These are phyloP conservation scores for Fusarium avenaceum DNA, from an alignment of 2,329 filamentous ascomycete genomes.

Conservation along the genomic window DNA sequence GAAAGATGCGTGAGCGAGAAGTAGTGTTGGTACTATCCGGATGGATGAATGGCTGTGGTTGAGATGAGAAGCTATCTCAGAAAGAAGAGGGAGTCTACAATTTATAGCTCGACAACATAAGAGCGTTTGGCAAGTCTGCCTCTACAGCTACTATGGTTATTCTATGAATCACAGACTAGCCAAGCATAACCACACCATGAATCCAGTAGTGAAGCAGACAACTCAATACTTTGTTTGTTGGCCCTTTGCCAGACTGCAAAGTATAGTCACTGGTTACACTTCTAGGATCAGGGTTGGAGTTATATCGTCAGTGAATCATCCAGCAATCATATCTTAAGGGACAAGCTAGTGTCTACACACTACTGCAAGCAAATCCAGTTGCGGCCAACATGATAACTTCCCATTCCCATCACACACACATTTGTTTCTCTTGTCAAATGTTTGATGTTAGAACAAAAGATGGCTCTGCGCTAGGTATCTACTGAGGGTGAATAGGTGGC, in stretches of 20 bases:
- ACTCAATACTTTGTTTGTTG: constrained; percentile 13
- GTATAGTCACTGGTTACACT: constrained; percentile 9
- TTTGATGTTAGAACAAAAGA: background rate
- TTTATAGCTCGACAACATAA: constrained; percentile 5
- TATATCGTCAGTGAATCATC: constrained; percentile 8
- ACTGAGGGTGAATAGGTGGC: background rate
- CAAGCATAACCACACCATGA: background rate
- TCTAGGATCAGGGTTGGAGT: constrained; percentile 10
- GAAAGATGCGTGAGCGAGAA: background rate
- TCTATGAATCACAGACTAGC: background rate
- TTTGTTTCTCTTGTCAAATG: background rate
- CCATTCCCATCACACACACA: background rate
- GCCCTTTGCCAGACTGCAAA: constrained; percentile 1
- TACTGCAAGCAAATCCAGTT: constrained; percentile 2
- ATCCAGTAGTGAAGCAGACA: constrained; percentile 1
- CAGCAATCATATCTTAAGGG: constrained; percentile 2
- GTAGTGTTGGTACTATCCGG: background rate
- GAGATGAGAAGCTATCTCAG: background rate
- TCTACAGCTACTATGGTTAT: background rate
- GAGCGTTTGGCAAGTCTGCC: background rate
- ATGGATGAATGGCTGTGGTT: background rate
- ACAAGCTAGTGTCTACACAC: background rate
- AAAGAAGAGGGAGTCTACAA: background rate
- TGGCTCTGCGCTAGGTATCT: background rate
- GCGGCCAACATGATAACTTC: background rate